Conservation (phyloP, 306 rosid species). For the Ormosia semicastrata region DNA sequence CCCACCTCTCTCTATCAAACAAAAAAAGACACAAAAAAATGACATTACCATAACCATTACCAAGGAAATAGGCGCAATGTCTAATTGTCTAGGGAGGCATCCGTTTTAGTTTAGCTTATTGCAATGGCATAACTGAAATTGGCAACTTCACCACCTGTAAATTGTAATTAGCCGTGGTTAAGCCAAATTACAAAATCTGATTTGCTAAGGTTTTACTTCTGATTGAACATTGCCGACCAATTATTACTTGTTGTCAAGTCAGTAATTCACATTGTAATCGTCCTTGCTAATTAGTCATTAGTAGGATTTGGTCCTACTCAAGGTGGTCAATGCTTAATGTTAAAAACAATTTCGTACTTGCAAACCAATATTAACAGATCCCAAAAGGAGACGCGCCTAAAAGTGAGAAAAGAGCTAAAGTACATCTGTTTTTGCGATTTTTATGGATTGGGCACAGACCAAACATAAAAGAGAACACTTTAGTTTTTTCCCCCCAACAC, state of each 20-base stretch:
- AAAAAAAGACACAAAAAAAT: neutral
- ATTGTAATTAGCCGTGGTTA: neutral
- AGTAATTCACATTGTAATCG: slow-evolving; percentile 13
- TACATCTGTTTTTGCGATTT: slow-evolving; percentile 38
- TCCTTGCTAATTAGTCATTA: slow-evolving; percentile 3
- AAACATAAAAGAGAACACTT: slow-evolving; percentile 30
- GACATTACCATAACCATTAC: slow-evolving; percentile 13
- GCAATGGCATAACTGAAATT: neutral
- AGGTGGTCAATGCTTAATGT: slow-evolving; percentile 45
- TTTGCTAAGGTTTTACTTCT: neutral
- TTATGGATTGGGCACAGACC: slow-evolving; percentile 16
- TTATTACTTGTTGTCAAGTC: slow-evolving; percentile 16
- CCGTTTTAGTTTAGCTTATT: neutral
- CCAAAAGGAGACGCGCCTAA: slow-evolving; percentile 37
- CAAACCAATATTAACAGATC: slow-evolving; percentile 28
- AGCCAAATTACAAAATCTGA: neutral
- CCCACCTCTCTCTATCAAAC: slow-evolving; percentile 20
- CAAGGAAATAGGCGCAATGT: slow-evolving; percentile 4
- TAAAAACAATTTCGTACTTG: slow-evolving; percentile 47
- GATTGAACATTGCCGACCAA: slow-evolving; percentile 1
- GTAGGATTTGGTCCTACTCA: slow-evolving; percentile 31
- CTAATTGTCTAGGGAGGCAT: neutral
- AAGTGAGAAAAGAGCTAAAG: slow-evolving; percentile 42
- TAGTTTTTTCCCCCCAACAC: neutral
- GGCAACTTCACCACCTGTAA: neutral